These are phyloP conservation scores for Paspalum vaginatum DNA, from an alignment of 176 grass and related monocot genomes.

Conservation along the genomic window DNA sequence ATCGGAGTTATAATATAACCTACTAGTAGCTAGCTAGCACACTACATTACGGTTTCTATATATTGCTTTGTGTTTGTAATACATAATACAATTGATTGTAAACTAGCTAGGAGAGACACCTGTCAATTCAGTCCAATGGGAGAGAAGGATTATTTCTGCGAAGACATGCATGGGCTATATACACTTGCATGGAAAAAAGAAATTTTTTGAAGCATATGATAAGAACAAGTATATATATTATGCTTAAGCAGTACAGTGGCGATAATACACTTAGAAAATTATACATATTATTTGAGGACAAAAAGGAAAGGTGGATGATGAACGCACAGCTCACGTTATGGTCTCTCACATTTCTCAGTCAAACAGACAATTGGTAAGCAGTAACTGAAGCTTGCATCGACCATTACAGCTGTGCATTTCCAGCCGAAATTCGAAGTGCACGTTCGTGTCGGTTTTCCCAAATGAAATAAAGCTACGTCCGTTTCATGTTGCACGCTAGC, in stretches of 20 bases:
- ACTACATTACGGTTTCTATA: no score
- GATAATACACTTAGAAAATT: neutral
- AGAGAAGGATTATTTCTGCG: neutral
- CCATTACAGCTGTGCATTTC: conserved; percentile 25
- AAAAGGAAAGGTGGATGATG: neutral
- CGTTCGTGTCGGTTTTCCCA: neutral
- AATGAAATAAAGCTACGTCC: conserved; percentile 27
- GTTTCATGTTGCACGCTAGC: conserved; percentile 21
- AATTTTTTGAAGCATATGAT: conserved; percentile 23
- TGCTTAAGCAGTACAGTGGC: neutral
- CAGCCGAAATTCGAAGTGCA: conserved; percentile 5
- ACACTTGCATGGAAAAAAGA: neutral
- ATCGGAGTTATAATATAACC: no score
- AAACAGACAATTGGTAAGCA: conserved; percentile 26
- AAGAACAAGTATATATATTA: neutral
- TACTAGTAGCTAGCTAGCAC: no score
- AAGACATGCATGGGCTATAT: neutral
- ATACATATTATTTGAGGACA: neutral
- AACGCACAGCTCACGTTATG: neutral
- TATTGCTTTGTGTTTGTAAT: no score
- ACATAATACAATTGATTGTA: no score
- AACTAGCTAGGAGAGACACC: neutral
- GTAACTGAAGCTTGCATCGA: conserved; percentile 45
- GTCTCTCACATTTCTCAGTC: neutral
- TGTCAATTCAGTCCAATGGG: neutral